Evolutionary conservation across 2,329 filamentous ascomycete species (phyloP).

Genomic region (Plectosphaerella sp.): DNA sequence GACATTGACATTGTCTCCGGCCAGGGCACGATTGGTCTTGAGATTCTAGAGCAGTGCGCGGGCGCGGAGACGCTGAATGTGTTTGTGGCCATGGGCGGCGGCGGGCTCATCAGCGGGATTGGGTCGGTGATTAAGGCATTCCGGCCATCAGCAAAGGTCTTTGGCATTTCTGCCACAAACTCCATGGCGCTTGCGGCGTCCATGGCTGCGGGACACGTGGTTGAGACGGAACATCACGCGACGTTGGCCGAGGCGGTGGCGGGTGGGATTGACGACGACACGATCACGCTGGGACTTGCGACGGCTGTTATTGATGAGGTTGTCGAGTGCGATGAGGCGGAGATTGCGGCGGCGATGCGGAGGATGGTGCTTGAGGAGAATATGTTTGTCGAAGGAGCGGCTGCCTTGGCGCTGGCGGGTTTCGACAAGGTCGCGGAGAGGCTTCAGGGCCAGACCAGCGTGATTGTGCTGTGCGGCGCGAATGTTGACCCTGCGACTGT

Average conservation of each 20-base stretch:
- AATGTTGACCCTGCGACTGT: slow-evolving; percentile 5
- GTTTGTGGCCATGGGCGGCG: slow-evolving; percentile 18
- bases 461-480: slow-evolving; percentile 14
- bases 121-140: slow-evolving; percentile 18
- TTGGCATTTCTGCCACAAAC: slow-evolving; percentile 14
- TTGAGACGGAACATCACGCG: slow-evolving; percentile 15
- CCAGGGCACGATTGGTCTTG: slow-evolving; percentile 13
- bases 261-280: slow-evolving; percentile 16
- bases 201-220: slow-evolving; percentile 12
- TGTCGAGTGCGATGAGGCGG: slow-evolving; percentile 13
- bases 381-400: slow-evolving; percentile 18
- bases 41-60: slow-evolving; percentile 16
- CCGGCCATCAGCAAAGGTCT: slow-evolving; percentile 12
- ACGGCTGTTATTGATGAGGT: slow-evolving; percentile 15
- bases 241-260: slow-evolving; percentile 18
- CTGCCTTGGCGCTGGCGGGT: slow-evolving; percentile 15
- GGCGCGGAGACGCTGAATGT: slow-evolving; percentile 11
- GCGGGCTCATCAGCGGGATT: slow-evolving; percentile 17
- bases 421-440: slow-evolving; percentile 11
- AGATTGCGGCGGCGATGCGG: slow-evolving; percentile 11
- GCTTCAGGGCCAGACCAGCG: slow-evolving; percentile 10
- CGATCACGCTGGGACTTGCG: slow-evolving; percentile 15
- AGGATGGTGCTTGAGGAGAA: slow-evolving; percentile 14
- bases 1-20: slow-evolving; percentile 14
- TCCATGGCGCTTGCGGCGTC: slow-evolving; percentile 15